Base-by-base conservation (phyloP, 331 rosid genomes). In the Rosa hybrid region DNA sequence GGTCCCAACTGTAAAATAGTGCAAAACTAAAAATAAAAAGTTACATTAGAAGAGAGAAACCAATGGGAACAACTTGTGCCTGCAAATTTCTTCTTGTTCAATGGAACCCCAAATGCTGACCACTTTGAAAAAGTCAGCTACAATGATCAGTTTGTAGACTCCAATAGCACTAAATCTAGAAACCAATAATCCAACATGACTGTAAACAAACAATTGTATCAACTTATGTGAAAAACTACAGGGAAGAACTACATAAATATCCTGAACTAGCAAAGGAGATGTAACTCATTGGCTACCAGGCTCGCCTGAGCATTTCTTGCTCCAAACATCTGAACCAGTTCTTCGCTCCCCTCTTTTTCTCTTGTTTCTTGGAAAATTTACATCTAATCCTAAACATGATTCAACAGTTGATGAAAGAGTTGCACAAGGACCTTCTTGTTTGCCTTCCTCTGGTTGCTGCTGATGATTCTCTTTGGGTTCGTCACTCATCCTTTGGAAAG, bases 271-370 rank as follows among this genome's bases (percentile, higher is more conserved):
- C 39, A 62, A 25, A 51, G 63, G 45, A 53, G 68, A 49, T 51
- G 72, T 63, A 60, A 51, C 76, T 94, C 90, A 91, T 68, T 84
- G 94, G 83, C 91, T 90, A 46, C 90, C 97, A 38, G 97, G 88
- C 76, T 91, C 92, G 8, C 91, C 87, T 1, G 95, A 85, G 81
- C 91, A 86, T 82, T 85, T 87, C 93, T 82, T 90, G 92, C 77
- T 93, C 99, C 99, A 95, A 45, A 89, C 87, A 79, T 78, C 94
- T 0, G 94, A 90, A 64, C 96, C 94, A 1, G 99, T 94, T 86
- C 86, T 92, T 56, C 99, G 90, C 77, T 93, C 99, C 81, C 96
- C 98, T 38, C 98, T 86, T 84, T 90, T 95, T 84, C 97, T 86
- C 83, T 94, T 94, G 79, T 72, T 84, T 80, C 78, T 85, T 17